Evolutionary conservation across 2,329 filamentous ascomycete species (phyloP), one percentile per base, ranked within the genome.

Genomic region (Pezicula rhizophila): DNA sequence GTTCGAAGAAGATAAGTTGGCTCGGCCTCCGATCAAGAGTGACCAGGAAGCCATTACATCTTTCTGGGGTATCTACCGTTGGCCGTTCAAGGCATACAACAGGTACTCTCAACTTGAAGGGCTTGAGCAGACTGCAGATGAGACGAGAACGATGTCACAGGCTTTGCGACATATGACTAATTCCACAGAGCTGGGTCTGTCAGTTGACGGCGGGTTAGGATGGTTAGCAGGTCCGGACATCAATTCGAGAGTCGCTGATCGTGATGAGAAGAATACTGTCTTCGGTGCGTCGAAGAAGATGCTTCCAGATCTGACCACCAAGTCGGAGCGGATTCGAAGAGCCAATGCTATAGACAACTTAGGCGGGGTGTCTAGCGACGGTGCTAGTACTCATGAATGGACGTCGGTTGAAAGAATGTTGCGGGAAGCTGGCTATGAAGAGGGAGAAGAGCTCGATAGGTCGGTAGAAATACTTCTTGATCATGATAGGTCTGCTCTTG

Each of bases 41-140:
- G 66, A 72, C 6, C 77, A 80, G 31, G 71, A 80, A 53, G 70
- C 71, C 20, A 66, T 80, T 26, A 68, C 72, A 3, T 71, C 78
- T 34, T 84, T 82, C 56, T 85, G 82, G 77, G 83, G 83, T 4
- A 69, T 73, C 5, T 87, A 85, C 57, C 72, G 77, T 43, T 87
- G 83, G 83, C 82, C 83, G 0, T 73, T 73, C 43, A 67, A 72
- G 35, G 68, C 75, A 18, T 84, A 85, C 61, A 72, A 74, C 28
- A 76, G 80, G 44, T 86, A 79, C 57, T 70, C 75, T 28, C 70
- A 77, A 42, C 69, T 85, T 8, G 78, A 79, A 51, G 74, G 73
- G 8, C 70, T 86, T 2, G 83, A 86, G 60, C 69, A 75, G 45
- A 76, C 79, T 8, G 81, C 83, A 4, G 83, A 87, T 56, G 80